A percentile compares a stretch with the other conserved stretches of the same genome.
Conservation (phyloP, 345 rosid genomes). For the Heritiera fomes region DNA sequence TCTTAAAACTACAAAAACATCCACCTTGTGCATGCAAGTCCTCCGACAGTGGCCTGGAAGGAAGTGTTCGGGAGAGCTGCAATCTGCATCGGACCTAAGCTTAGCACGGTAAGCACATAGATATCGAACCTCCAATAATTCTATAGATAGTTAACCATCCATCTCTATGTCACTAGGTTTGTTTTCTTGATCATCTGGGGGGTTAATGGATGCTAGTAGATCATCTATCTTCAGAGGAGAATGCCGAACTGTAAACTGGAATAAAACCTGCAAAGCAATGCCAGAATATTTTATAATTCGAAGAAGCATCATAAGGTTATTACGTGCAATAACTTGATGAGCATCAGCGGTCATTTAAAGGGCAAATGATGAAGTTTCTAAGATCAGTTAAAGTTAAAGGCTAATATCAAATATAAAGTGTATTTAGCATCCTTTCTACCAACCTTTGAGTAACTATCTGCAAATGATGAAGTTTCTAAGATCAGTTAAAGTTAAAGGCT, state of each 20-base stretch:
- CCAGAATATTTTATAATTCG: neutral
- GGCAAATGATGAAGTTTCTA: neutral
- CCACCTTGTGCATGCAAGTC: no score
- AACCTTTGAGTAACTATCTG: slow-evolving; percentile 94
- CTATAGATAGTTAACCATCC: slow-evolving; percentile 44
- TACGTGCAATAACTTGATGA: neutral
- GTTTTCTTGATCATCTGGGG: slow-evolving; percentile 50
- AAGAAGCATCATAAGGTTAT: neutral
- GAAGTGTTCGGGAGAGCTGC: no score
- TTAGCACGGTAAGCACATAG: neutral
- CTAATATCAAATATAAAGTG: neutral
- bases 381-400: neutral
- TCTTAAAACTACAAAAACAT: no score
- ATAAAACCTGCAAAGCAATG: slow-evolving; percentile 58
- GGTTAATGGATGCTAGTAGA: slow-evolving; percentile 50
- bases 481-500: neutral
- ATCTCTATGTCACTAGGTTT: slow-evolving; percentile 62
- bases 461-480: neutral
- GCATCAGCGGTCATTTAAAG: neutral
- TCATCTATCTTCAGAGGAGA: slow-evolving; percentile 81
- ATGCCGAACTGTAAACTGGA: slow-evolving; percentile 74
- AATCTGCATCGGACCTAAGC: no score
- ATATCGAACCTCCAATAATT: neutral
- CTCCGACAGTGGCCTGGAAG: no score
- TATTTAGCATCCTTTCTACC: slow-evolving; percentile 17